Evolutionary conservation across 441 rosid species (phyloP).

Genomic region (Raphanus hybrid): DNA sequence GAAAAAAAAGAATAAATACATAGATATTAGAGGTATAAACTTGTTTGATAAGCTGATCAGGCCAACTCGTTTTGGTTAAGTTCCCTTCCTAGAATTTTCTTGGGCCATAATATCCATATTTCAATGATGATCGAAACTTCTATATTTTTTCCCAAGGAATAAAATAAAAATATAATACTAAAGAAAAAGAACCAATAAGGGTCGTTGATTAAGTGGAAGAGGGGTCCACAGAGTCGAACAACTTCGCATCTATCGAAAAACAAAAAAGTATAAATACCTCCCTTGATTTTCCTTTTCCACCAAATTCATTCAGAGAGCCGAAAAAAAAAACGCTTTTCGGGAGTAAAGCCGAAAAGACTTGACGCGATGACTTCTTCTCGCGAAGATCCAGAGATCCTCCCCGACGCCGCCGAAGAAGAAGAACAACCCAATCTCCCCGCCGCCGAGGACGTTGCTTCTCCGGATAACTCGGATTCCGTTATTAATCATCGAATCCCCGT

Average conservation of each 20-base stretch:
- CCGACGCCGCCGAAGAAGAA: not conserved
- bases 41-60: too few relatives aligned
- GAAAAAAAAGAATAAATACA: too few relatives aligned
- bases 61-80: too few relatives aligned
- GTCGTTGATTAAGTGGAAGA: not conserved
- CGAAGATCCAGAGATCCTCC: conserved; percentile 12
- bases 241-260: not conserved
- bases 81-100: too few relatives aligned
- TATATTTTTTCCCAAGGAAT: too few relatives aligned
- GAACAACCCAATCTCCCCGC: not conserved
- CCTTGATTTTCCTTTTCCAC: not conserved
- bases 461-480: not conserved
- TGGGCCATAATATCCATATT: too few relatives aligned
- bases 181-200: not conserved
- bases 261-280: conserved; percentile 32
- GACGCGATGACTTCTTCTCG: not conserved
- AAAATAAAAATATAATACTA: too few relatives aligned
- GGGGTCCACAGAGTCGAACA: conserved; percentile 9
- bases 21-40: too few relatives aligned
- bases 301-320: not conserved
- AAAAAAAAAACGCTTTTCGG: not conserved
- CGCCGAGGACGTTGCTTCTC: not conserved
- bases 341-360: not conserved
- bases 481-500: not conserved
- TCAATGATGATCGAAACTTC: too few relatives aligned